Evolutionary conservation across 2,329 filamentous ascomycete genomes (phyloP).

Genomic region (Ophiostoma novo-ulmi): DNA sequence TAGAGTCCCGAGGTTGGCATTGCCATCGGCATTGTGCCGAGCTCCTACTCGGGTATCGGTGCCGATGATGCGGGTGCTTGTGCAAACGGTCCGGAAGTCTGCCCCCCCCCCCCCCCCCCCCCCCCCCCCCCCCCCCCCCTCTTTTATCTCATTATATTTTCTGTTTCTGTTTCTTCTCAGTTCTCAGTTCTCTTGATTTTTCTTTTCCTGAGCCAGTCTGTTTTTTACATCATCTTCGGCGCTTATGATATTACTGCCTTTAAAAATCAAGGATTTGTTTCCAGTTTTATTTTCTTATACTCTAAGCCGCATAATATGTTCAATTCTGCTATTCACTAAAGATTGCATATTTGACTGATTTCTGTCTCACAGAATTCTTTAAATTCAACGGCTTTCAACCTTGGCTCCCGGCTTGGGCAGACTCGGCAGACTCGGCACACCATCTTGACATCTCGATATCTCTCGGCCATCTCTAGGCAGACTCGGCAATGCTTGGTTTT

Average conservation of each 20-base stretch:
- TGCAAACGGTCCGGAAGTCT: too few species aligned
- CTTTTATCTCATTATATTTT: neutral
- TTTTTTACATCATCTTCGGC: neutral
- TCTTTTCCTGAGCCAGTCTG: neutral
- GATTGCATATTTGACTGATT: neutral
- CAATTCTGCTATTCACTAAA: too few species aligned
- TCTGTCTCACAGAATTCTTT: neutral
- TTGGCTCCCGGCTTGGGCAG: slow-evolving; percentile 17
- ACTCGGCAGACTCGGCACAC: neutral
- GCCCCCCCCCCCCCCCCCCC: too few species aligned
- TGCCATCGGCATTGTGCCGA: neutral
- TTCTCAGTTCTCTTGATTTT: neutral
- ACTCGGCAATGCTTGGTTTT: neutral
- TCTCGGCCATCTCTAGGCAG: slow-evolving; percentile 9
- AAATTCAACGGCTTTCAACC: neutral
- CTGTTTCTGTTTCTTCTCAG: neutral
- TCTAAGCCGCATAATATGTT: too few species aligned
- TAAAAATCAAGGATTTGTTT: neutral
- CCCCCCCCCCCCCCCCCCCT: too few species aligned
- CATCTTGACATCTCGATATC: neutral
- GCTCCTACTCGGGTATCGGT: neutral
- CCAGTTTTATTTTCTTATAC: neutral
- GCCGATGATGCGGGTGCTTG: slow-evolving; percentile 1
- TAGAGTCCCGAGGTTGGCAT: neutral
- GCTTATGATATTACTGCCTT: neutral